Evolutionary conservation across 2,329 filamentous ascomycete genomes (phyloP).

Genomic region (Alternaria dauci): DNA sequence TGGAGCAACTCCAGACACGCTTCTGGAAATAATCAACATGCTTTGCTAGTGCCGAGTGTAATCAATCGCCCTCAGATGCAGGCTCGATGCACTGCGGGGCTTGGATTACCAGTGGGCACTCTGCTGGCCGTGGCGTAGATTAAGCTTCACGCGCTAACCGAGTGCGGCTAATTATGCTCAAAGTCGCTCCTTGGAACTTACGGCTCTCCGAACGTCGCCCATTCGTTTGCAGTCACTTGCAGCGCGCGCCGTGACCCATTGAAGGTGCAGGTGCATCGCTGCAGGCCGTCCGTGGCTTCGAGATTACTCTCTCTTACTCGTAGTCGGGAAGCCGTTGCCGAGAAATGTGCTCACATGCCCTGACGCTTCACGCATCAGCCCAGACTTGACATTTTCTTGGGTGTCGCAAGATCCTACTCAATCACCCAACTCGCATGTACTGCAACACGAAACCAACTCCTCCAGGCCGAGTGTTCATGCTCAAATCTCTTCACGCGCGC

Average conservation of each 20-base stretch:
- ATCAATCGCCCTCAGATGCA: conserved; percentile 19
- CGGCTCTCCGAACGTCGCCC: conserved; percentile 24
- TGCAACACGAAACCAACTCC: conserved; percentile 18
- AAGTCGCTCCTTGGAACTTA: conserved; percentile 32
- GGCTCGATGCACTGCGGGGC: conserved; percentile 12
- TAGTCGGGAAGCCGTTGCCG: conserved; percentile 6
- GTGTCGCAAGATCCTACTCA: conserved; percentile 46
- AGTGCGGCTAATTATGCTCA: conserved; percentile 40
- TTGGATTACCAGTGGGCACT: conserved; percentile 17
- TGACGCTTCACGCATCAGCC: conserved; percentile 46
- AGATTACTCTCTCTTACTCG: conserved; percentile 2
- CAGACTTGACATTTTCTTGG: conserved; percentile 39
- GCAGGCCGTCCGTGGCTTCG: conserved; percentile 15
- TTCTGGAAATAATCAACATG: conserved; percentile 20
- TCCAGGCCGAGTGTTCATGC: conserved; percentile 41
- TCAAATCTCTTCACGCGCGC: conserved; percentile 16
- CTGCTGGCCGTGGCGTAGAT: conserved; percentile 21
- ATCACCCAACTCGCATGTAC: conserved; percentile 28
- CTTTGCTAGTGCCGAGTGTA: conserved; percentile 19
- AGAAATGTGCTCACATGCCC: conserved; percentile 18
- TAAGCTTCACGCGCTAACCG: conserved; percentile 30
- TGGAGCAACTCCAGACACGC: conserved; percentile 20
- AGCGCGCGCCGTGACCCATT: conserved; percentile 14
- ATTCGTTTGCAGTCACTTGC: conserved; percentile 7
- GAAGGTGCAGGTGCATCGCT: conserved; percentile 13